These are phyloP conservation scores for Lecanicillium sp. DNA, from an alignment of 2,329 filamentous ascomycete species.

Conservation along the genomic window DNA sequence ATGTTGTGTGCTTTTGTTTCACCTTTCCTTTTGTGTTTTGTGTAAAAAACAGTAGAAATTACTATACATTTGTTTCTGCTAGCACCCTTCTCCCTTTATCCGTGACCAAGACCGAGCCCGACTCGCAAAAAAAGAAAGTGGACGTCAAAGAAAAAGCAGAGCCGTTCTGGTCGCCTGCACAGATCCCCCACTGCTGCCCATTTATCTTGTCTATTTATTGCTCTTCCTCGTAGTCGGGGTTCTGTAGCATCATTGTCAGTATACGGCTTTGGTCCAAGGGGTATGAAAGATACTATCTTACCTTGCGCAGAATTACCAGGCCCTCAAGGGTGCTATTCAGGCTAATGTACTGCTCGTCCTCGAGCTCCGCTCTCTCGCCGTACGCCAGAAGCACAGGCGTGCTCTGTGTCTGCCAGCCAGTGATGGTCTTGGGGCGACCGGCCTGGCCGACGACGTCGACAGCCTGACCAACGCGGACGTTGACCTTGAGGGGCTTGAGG, in stretches of 20 bases:
- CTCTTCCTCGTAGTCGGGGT: constrained; percentile 35
- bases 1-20: background rate
- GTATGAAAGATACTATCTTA: constrained; percentile 42
- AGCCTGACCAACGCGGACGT: constrained; percentile 94
- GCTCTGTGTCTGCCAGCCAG: constrained; percentile 98
- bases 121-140: background rate
- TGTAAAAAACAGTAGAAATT: constrained; percentile 21
- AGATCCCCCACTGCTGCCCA: background rate
- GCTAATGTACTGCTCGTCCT: constrained; percentile 95
- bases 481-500: constrained; percentile 87
- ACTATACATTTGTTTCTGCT: constrained; percentile 26
- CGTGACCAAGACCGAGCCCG: no score
- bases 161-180: background rate
- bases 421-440: constrained; percentile 96
- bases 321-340: constrained; percentile 89
- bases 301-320: constrained; percentile 94
- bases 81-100: background rate
- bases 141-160: background rate
- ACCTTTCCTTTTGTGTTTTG: background rate
- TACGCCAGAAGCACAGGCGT: constrained; percentile 95
- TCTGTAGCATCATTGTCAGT: constrained; percentile 25
- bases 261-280: background rate
- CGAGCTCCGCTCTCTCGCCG: constrained; percentile 90
- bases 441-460: constrained; percentile 98
- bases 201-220: constrained; percentile 23